Evolutionary conservation across 768 basidiomycete species (phyloP).

Genomic region (Tulasnella sp.): DNA sequence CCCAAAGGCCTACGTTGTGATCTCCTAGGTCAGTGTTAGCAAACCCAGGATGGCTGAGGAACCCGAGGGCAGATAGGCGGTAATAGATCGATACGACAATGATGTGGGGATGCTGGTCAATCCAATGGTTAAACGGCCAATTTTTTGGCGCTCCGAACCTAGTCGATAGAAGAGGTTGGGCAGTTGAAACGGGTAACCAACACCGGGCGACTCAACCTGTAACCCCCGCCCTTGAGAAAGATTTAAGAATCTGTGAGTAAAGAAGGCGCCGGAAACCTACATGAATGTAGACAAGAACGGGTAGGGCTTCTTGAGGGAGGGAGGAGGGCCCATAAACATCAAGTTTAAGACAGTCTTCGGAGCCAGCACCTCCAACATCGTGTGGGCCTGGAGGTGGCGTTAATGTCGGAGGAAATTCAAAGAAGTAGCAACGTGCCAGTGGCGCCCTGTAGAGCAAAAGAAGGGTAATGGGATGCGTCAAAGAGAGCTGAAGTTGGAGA

Average conservation of each 20-base stretch:
- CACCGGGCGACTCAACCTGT: not conserved
- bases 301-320: constrained; percentile 34
- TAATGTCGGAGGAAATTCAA: not conserved
- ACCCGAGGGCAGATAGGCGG: constrained; percentile 50
- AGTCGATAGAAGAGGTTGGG: not conserved
- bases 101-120: constrained; percentile 47
- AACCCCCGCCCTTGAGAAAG: constrained; percentile 14
- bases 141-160: constrained; percentile 14
- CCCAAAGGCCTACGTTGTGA: constrained; percentile 42
- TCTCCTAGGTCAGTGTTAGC: constrained; percentile 32
- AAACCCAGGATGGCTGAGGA: constrained; percentile 42
- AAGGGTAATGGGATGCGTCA: constrained; percentile 42
- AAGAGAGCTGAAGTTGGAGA: constrained; percentile 29
- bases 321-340: constrained; percentile 48
- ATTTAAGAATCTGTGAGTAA: not conserved
- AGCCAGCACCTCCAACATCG: constrained; percentile 50
- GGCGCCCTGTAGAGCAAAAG: constrained; percentile 49
- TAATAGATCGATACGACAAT: constrained; percentile 57
- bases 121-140: constrained; percentile 50
- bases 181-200: not conserved
- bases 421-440: constrained; percentile 31
- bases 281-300: constrained; percentile 34
- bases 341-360: constrained; percentile 55
- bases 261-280: constrained; percentile 18
- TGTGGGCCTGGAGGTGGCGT: constrained; percentile 24